A percentile compares a stretch with the other conserved stretches of the same genome.
Conservation (phyloP, 106 monocot species). For the Allium sativum region DNA sequence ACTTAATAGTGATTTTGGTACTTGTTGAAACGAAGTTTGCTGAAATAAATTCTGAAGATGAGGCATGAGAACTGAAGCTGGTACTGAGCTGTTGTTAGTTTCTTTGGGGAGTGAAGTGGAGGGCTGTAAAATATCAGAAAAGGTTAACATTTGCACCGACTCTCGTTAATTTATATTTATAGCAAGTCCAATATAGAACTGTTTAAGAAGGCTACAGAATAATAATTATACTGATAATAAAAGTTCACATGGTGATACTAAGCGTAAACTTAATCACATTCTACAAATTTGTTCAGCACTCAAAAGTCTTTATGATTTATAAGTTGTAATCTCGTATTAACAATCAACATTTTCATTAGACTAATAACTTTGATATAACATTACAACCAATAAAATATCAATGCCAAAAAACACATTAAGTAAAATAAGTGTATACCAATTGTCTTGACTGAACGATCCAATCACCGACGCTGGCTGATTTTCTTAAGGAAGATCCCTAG, state of each 20-base stretch:
- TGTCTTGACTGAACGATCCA: conserved; percentile 43
- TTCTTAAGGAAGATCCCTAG: conserved; percentile 56
- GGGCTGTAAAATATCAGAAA: conserved; percentile 24
- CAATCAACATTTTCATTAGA: no score
- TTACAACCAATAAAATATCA: no score
- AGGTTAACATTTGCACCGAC: not conserved
- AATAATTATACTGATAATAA: not conserved
- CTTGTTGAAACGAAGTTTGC: conserved; percentile 90
- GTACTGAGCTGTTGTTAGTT: conserved; percentile 40
- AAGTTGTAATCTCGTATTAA: no score
- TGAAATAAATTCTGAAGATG: conserved; percentile 92
- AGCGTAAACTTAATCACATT: not conserved
- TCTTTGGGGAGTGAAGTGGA: conserved; percentile 43
- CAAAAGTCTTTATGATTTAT: no score
- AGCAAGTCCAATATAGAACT: not conserved
- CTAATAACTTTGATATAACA: no score
- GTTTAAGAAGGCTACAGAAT: not conserved
- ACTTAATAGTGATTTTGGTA: conserved; percentile 7
- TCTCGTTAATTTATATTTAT: not conserved
- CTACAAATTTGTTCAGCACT: no score
- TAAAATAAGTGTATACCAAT: conserved; percentile 30
- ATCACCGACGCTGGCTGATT: conserved; percentile 85
- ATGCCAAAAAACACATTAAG: not conserved
- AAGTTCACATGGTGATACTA: not conserved
- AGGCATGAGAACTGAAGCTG: conserved; percentile 70